Base-by-base conservation (phyloP, 129 eudicot species). In the sunflower (Helianthus annuus) region DNA sequence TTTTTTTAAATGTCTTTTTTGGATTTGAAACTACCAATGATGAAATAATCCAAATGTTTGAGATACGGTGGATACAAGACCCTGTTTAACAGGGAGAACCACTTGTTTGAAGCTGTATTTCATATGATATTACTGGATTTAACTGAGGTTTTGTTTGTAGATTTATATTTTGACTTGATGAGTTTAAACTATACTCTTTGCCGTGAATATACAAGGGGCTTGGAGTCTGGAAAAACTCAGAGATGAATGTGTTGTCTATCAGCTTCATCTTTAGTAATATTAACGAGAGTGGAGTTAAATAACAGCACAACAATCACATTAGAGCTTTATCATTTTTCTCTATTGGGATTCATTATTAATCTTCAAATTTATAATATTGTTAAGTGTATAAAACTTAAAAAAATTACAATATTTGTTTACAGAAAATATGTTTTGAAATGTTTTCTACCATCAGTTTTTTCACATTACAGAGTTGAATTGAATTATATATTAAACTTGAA, bases 221-320 rank as follows among this genome's bases (percentile, higher is more conserved):
- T 40, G 7, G 79, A 55, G 72, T 75, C 66, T 40, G 65, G 42
- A 65, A 54, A 24, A 75, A 65, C 79, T 75, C 66, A 11, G 9
- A 75, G 6, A 74, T 10, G 14, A 53, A 74, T 29, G 71, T 75
- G 72, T 42, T 75, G 64, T 75, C 72, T 73, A 75, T 75, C 72
- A 64, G 67, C 73, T 75, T 66, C 73, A 2, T 66, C 79, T 75
- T 13, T 75, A 29, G 73, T 1, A n/a, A 65, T 10, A 75, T 65
- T 65, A 54, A 54, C 72, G 79, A 54, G 73, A 66, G 2, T 14
- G 66, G 79, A 75, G 73, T 75, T 75, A 66, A 75, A 75, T 75
- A 66, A 75, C 65, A 53, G 39, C 79, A 75, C 73, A 15, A 51
- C 54, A 70, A 49, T 51, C 10, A 1, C 0, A 32, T 32, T 32